Base-by-base conservation (phyloP, 805 yeast species). In the Citeromyces matritensis region DNA sequence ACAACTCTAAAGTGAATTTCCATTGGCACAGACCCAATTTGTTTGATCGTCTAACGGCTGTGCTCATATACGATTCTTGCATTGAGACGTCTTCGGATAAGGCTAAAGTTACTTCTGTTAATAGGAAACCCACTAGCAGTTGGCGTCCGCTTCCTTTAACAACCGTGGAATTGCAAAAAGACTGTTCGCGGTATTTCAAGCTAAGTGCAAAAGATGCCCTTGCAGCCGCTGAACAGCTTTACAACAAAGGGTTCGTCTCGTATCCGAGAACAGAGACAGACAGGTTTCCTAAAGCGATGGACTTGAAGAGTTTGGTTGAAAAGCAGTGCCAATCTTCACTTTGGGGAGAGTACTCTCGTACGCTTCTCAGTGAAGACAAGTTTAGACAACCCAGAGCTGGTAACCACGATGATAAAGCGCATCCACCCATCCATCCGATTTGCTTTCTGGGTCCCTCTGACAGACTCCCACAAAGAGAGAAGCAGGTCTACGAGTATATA, bases 201-300 rank as follows among this genome's bases (percentile, higher is more conserved):
- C 53, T 84, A 61, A 69, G 81, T 43, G 91, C 97, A 1, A 85
- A 86, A 44, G 65, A 64, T 30, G 73, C 95, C 2, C 57, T 91
- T 43, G 71, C 68, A 15, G 54, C 63, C 0, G 98, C 99, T 0
- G 98, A 91, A 51, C 69, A 69, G 39, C 61, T 91, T 15, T 91
- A 91, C 49, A 85, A 79, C 35, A 61, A 66, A 30, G 98, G 98
- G 0, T 83, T 72, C 45, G 60, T 91, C 2, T 85, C 96, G 0
- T 91, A 91, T 48, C 99, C 99, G 3, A 78, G 99, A 60, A 91
- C 99, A 0, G 99, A 91, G 47, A 91, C 99, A 0, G 96, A 91
- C 49, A 66, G 56, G 15, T 93, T 81, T 44, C 95, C 94, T 2
- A 51, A 57, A 0, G 60, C 64, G 2, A 83, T 86, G 80, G 83